Conservation (phyloP, 768 basidiomycete genomes). For the Phylloporus sp. region DNA sequence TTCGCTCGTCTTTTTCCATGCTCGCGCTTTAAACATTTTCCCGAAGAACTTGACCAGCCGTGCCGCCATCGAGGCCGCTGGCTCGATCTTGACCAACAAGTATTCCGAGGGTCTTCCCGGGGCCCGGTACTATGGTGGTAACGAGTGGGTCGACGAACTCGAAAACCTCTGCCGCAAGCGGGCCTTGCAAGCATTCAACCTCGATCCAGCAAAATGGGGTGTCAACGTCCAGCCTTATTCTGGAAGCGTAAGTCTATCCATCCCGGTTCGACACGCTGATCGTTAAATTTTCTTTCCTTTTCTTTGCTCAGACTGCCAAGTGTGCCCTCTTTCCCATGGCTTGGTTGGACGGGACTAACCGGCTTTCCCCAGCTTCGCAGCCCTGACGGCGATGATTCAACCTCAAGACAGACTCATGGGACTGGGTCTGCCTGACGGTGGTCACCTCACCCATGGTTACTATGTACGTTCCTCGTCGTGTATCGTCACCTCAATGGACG, state of each 20-base stretch:
- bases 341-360: constrained; percentile 10
- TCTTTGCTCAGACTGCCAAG: constrained; percentile 91
- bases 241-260: constrained; percentile 60
- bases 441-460: constrained; percentile 96
- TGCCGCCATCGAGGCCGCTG: constrained; percentile 97
- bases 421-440: constrained; percentile 95
- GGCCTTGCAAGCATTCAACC: constrained; percentile 92
- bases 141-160: constrained; percentile 96
- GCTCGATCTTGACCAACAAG: constrained; percentile 98
- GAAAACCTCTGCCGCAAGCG: constrained; percentile 93
- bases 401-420: constrained; percentile 99
- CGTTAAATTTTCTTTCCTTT: constrained; percentile 6
- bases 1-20: constrained; percentile 6
- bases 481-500: background rate
- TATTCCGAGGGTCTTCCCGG: constrained; percentile 99
- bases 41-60: constrained; percentile 89
- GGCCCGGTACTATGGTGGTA: constrained; percentile 95
- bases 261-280: constrained; percentile 11
- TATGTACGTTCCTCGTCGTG: constrained; percentile 52
- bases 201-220: constrained; percentile 90
- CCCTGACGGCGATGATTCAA: constrained; percentile 91
- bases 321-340: constrained; percentile 33
- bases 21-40: background rate
- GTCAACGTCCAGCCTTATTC: constrained; percentile 99
- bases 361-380: constrained; percentile 69